Evolutionary conservation across 2,329 filamentous ascomycete genomes (phyloP).

Genomic region (Epichloe bromicola): DNA sequence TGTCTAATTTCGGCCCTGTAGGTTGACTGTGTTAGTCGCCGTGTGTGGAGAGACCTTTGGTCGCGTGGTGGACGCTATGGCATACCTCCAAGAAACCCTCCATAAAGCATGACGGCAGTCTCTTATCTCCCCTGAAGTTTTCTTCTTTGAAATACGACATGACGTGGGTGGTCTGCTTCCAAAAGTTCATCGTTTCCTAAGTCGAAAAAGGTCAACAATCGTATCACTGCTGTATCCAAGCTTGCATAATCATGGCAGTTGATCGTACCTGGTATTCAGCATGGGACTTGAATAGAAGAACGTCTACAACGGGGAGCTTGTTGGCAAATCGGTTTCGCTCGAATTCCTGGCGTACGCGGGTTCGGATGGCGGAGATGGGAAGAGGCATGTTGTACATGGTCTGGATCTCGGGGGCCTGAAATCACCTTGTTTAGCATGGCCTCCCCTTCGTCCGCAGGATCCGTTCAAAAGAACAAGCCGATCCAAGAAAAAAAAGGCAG

Average conservation of each 20-base stretch:
- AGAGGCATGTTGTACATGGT: conserved; percentile 91
- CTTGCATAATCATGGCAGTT: conserved; percentile 21
- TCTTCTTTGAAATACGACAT: conserved; percentile 95
- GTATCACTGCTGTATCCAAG: neutral
- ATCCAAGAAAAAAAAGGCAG: neutral
- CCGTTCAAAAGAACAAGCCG: neutral
- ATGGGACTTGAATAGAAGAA: conserved; percentile 81
- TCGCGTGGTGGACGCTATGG: conserved; percentile 4
- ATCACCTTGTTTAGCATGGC: conserved; percentile 6
- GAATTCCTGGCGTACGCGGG: conserved; percentile 92
- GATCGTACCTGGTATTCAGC: conserved; percentile 74
- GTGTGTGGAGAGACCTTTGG: neutral
- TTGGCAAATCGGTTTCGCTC: conserved; percentile 89
- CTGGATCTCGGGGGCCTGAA: conserved; percentile 88
- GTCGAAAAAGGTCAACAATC: neutral
- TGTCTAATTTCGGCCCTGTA: conserved; percentile 42
- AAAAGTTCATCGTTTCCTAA: conserved; percentile 97
- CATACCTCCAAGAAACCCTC: conserved; percentile 85
- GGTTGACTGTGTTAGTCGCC: conserved; percentile 9
- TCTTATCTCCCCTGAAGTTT: conserved; percentile 56
- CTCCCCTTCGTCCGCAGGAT: neutral
- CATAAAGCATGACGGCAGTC: conserved; percentile 83
- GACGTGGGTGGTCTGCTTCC: conserved; percentile 92
- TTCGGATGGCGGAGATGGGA: conserved; percentile 75
- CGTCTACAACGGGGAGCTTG: conserved; percentile 77